A percentile compares a stretch with the other conserved stretches of the same genome.
phyloP scores from a whole-genome alignment of 2,329 filamentous ascomycete species.

The Trichoderma lentiforme region DNA sequence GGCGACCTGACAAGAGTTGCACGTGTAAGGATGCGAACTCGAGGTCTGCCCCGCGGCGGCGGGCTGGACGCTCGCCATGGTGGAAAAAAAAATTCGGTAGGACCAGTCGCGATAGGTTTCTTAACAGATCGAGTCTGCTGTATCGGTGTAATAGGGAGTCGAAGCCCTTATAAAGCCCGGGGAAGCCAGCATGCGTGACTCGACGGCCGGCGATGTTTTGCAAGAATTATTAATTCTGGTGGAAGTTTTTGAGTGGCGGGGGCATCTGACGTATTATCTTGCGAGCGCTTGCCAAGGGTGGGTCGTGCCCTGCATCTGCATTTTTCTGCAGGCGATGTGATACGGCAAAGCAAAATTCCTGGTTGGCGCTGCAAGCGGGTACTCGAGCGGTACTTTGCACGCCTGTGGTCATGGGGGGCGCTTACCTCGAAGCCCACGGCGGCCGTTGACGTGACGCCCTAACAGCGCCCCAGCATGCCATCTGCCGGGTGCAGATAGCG shows the following conservation, averaged over 20 bases:
- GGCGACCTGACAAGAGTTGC: slow-evolving; percentile 96
- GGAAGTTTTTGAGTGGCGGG: slow-evolving; percentile 29
- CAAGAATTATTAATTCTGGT: slow-evolving; percentile 26
- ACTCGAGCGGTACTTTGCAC: neutral
- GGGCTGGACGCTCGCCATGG: slow-evolving; percentile 46
- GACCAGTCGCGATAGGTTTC: neutral
- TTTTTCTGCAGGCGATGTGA: neutral
- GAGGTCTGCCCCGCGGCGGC: slow-evolving; percentile 33
- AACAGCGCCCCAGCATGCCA: neutral
- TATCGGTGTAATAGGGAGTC: neutral
- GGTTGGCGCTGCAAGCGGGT: neutral
- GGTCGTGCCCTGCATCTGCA: slow-evolving; percentile 18
- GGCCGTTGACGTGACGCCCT: neutral
- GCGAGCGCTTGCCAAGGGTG: slow-evolving; percentile 7
- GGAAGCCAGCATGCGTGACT: neutral
- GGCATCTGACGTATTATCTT: slow-evolving; percentile 23
- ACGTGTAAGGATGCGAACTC: slow-evolving; percentile 83
- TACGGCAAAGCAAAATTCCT: neutral
- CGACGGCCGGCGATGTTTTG: slow-evolving; percentile 13
- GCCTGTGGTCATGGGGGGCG: neutral
- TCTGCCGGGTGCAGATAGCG: slow-evolving; percentile 1
- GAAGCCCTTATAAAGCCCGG: neutral
- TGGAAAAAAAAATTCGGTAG: slow-evolving; percentile 14
- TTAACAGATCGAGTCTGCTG: neutral
- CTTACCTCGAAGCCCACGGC: neutral